phyloP scores from a whole-genome alignment of 768 basidiomycete species.

The Megacollybia marginata region DNA sequence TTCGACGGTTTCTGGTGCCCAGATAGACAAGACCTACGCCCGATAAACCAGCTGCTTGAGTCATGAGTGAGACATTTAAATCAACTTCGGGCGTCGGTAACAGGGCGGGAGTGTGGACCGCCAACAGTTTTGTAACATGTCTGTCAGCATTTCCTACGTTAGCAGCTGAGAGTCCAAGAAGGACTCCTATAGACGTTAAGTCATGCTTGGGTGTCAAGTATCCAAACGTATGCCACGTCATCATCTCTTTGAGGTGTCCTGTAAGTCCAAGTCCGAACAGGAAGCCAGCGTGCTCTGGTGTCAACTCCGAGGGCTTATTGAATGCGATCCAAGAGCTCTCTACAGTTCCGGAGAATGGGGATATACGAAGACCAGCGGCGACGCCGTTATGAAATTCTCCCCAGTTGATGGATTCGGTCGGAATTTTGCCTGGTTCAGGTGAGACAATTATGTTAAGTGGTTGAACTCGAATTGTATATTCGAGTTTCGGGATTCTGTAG shows the following conservation, averaged over 20 bases:
- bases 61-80: conserved; percentile 83
- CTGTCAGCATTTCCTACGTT: conserved; percentile 80
- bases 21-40: conserved; percentile 88
- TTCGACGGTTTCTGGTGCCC: conserved; percentile 78
- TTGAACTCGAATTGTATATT: conserved; percentile 66
- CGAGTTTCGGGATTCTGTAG: conserved; percentile 72
- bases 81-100: conserved; percentile 83
- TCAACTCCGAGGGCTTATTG: conserved; percentile 87
- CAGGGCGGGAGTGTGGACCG: conserved; percentile 89
- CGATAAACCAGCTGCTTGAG: conserved; percentile 82
- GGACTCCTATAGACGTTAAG: conserved; percentile 85
- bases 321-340: conserved; percentile 96
- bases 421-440: conserved; percentile 69
- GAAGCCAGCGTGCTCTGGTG: conserved; percentile 95
- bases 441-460: conserved; percentile 60
- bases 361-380: conserved; percentile 81
- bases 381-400: conserved; percentile 99
- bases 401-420: conserved; percentile 72
- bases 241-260: conserved; percentile 83
- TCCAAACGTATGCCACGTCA: conserved; percentile 92
- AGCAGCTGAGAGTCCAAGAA: conserved; percentile 90
- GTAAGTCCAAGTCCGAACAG: conserved; percentile 87
- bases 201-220: conserved; percentile 97
- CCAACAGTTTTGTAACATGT: conserved; percentile 85
- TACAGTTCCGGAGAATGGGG: conserved; percentile 63